Evolutionary conservation across 106 monocot species (phyloP).

Genomic region (Dioscorea dumetorum): DNA sequence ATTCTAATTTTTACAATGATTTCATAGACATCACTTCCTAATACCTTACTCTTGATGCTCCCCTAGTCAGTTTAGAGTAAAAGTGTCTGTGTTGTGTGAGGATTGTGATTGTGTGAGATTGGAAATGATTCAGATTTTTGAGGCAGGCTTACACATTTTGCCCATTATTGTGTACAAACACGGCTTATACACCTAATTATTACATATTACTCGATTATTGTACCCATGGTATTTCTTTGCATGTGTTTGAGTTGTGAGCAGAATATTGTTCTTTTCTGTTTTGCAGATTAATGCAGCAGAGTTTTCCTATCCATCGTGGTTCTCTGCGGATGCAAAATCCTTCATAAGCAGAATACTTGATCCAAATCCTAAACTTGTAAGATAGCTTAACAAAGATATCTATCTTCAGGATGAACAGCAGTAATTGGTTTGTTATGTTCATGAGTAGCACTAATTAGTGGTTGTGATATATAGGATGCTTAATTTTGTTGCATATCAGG

Average conservation of each 20-base stretch:
- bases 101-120: no score
- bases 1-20: neutral
- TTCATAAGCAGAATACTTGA: conserved; percentile 83
- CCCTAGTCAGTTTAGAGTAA: no score
- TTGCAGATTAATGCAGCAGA: conserved; percentile 29
- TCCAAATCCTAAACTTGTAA: conserved; percentile 81
- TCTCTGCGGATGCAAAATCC: conserved; percentile 58
- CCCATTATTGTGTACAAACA: neutral
- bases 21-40: neutral
- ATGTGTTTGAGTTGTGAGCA: neutral
- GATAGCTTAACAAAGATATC: conserved; percentile 3
- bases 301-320: conserved; percentile 77
- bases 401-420: neutral
- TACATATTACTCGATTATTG: neutral
- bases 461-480: neutral
- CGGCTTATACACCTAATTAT: neutral
- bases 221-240: neutral
- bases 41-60: no score
- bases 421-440: neutral
- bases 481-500: neutral
- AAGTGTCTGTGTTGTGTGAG: no score
- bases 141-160: no score
- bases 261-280: neutral
- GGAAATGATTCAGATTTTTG: no score
- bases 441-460: neutral